Percentiles rank a stretch among this genome's conserved stretches.
Evolutionary conservation across 2,329 filamentous ascomycete genomes (phyloP).

Genomic region (Pyrenophora tritici-repentis): DNA sequence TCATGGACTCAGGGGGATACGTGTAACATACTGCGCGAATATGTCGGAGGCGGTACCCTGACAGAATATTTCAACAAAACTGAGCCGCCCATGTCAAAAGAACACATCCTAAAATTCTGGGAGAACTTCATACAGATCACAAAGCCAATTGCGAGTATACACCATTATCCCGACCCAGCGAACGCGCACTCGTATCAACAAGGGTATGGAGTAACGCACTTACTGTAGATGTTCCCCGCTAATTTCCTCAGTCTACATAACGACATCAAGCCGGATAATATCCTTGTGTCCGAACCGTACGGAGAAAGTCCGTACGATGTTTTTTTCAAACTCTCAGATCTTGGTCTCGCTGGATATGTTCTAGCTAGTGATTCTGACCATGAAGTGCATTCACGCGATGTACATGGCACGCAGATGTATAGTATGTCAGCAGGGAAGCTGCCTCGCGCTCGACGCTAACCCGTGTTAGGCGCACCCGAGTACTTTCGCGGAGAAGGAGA

Average conservation of each 20-base stretch:
- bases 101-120: slow-evolving; percentile 43
- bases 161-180: slow-evolving; percentile 16
- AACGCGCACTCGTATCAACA: background rate
- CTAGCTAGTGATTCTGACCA: too few species aligned
- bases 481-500: slow-evolving; percentile 15
- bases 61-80: slow-evolving; percentile 30
- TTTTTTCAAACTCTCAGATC: slow-evolving; percentile 49
- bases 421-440: slow-evolving; percentile 27
- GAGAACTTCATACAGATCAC: slow-evolving; percentile 32
- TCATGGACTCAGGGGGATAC: slow-evolving; percentile 21
- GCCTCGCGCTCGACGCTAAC: too few species aligned
- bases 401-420: slow-evolving; percentile 44
- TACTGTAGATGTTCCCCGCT: background rate
- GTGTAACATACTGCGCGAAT: slow-evolving; percentile 47
- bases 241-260: slow-evolving; percentile 44
- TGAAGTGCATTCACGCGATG: slow-evolving; percentile 12
- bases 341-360: slow-evolving; percentile 21
- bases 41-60: slow-evolving; percentile 41
- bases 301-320: slow-evolving; percentile 4
- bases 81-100: slow-evolving; percentile 26
- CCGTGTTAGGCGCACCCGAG: slow-evolving; percentile 24
- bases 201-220: background rate
- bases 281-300: slow-evolving; percentile 34
- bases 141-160: slow-evolving; percentile 33
- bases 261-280: slow-evolving; percentile 54